Evolutionary conservation across 805 yeast genomes (phyloP), one percentile per base, ranked within the genome.

Genomic region (Yarrowia sp.): DNA sequence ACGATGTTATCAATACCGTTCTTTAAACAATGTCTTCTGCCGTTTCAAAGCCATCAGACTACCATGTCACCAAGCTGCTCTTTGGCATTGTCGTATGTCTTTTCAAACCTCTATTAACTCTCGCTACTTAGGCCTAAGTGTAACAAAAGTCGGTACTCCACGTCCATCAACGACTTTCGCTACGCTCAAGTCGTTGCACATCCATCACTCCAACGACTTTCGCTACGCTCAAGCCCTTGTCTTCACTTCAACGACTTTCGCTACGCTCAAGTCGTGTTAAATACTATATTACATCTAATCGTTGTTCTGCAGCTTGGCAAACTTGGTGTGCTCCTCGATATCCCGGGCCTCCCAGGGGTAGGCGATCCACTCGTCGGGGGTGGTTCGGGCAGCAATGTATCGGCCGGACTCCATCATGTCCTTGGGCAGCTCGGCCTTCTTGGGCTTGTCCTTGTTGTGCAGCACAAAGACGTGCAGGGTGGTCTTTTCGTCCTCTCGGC

Each of bases 271-370:
- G n/a, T 41, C 59, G 45, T 53, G 11, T 56, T 56, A 56, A 56
- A 56, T 56, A 56, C 63, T 56, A 56, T 56, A 56, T 56, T 56
- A 56, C 63, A 56, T 41, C 46, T 63, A 63, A 41, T 63, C 67
- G 56, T 63, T 63, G 26, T 63, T 63, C 56, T 63, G 67, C 22
- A 48, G 56, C 67, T 63, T 63, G 56, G 67, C 67, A 10, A 36
- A 49, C 40, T 35, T 38, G 32, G 95, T 88, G 77, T 91, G 97
- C 71, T 82, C 82, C 74, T 90, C 97, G 73, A 91, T 91, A 78
- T 91, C 95, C 36, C 78, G 79, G 19, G 95, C 89, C 76, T 91
- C 97, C 96, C 97, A 91, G 49, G 97, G 97, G 78, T 91, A 91
- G 50, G 94, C 92, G 73, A 91, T 86, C 97, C 97, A 91, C 74